Base-by-base conservation (phyloP, 1,284 basidiomycete species). In the Marasmius oreades region DNA sequence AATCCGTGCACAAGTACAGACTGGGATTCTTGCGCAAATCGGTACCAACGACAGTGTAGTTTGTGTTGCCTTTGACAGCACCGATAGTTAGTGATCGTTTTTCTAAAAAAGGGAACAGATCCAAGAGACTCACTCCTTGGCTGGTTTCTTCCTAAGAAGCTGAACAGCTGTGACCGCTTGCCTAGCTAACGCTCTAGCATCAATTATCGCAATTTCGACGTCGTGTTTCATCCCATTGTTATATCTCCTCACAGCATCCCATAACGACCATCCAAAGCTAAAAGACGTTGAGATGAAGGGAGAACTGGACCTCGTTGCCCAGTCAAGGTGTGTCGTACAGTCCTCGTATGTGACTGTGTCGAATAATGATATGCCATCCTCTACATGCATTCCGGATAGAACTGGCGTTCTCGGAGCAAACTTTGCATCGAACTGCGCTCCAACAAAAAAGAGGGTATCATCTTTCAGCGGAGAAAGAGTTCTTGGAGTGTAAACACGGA, bases 211-310 rank as follows among this genome's bases (percentile, higher is more conserved):
- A 59, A 90, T 88, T 67, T 90, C 79, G 22, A 90, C 73, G 55
- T 86, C 82, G 60, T 88, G 85, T 68, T 90, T 90, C 56, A 88
- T 71, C 37, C 81, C 81, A 37, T 76, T 69, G 62, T 84, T 81
- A 64, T 88, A 88, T 22, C 88, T 80, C 57, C 85, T 74, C n/a
- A 86, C 77, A 5, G 88, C 88, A 65, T 90, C 88, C 87, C 87
- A 90, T 34, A 90, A 76, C 12, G 87, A 83, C 88, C 88, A 90
- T 33, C 78, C 81, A 63, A 90, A 87, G 69, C 85, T 90, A 67
- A 90, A 90, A 1, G 88, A 88, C 1, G 86, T 79, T 2, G 88
- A 86, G 42, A 90, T 79, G 61, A 81, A 90, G 2, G 82, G 77
- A 0, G 88, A 90, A 18, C 78, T 74, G 1, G 80, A 73, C 55